Evolutionary conservation across 257 asterid genomes (phyloP), one percentile per base, ranked within the genome.

Genomic region (Catharanthus roseus): DNA sequence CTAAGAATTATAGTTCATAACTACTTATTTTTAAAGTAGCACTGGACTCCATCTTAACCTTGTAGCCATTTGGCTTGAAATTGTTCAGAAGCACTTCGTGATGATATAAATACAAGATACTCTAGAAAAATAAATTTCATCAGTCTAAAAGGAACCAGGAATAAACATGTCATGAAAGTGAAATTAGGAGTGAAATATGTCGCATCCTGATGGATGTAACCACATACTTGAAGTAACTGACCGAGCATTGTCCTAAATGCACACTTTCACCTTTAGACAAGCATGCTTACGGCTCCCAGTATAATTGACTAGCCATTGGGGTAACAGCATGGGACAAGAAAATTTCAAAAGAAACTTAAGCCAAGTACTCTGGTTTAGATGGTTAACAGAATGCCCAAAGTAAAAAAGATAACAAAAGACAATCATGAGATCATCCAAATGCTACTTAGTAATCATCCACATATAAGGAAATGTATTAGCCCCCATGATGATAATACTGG

Each of bases 401-500:
- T n/a, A 51, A 44, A 23, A 33, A 13, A 28, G 19, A 55, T n/a
- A 41, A 45, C 28, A 45, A 66, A 6, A 56, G 53, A 31, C 28
- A 44, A 47, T 34, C 51, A 72, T 62, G 51, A 29, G 44, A 71
- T 44, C 69, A 29, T 15, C 50, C 55, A 70, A 71, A 58, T 18
- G 68, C 42, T 56, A 31, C 18, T 38, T 55, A 38, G 33, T 12
- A 54, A 38, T 38, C 5, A 24, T 54, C 26, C 53, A 26, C 65
- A 34, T 12, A 18, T 6, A 61, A 61, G 67, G 45, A 61, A 18
- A 61, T n/a, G 36, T 34, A 12, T 34, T 34, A 29, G 28, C 34
- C 6, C 73, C 47, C 45, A n/a, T 36, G 19, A 16, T 33, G 34
- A 51, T 50, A 4, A 49, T 29, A 55, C 74, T 41, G 26, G 45